Base-by-base conservation (phyloP, 2,329 filamentous ascomycete species). In the Aspergillus neoniger region DNA sequence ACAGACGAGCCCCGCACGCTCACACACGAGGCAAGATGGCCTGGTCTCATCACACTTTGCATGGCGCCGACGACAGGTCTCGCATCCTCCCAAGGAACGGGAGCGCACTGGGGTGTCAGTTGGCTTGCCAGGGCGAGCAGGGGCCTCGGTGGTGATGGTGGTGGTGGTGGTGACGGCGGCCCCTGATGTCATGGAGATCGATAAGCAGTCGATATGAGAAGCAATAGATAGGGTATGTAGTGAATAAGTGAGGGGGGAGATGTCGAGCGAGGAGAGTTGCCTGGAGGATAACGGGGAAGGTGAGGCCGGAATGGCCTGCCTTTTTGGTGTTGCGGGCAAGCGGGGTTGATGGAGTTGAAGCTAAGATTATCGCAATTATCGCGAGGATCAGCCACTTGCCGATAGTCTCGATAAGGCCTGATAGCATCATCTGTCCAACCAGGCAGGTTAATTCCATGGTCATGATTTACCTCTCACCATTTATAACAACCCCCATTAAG, bases 31-130 rank as follows among this genome's bases (percentile, higher is more conserved):
- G 63, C 80, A 82, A 28, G 66, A 67, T 2, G 79, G 80, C 6
- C 72, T 74, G 5, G 70, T 68, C 61, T 81, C 77, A 57, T 82
- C 80, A 62, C 79, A 82, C 67, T 81, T 82, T 38, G 76, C 69
- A 64, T 81, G 80, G 17, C 80, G 75, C 55, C 56, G 69, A 51
- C 76, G 73, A 67, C 76, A 78, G 69, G 77, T 64, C 8, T 54
- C 54, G 39, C 62, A 64, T 4, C 60, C 62, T 19, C 57, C 57
- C 17, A 64, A 51, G 5, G 55, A 58, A 9, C 48, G 19, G 12
- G 36, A 43, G 52, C 53, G 49, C 56, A 23, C 15, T 17, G 38
- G 28, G 15, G 51, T 21, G 15, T 38, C 49, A 6, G 21, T 14
- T 14, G 51, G 36, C 36, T 43, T 54, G 51, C 25, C 19, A 38